phyloP scores from a whole-genome alignment of 176 grass and related monocot genomes.

The Cenchrus purpureus region DNA sequence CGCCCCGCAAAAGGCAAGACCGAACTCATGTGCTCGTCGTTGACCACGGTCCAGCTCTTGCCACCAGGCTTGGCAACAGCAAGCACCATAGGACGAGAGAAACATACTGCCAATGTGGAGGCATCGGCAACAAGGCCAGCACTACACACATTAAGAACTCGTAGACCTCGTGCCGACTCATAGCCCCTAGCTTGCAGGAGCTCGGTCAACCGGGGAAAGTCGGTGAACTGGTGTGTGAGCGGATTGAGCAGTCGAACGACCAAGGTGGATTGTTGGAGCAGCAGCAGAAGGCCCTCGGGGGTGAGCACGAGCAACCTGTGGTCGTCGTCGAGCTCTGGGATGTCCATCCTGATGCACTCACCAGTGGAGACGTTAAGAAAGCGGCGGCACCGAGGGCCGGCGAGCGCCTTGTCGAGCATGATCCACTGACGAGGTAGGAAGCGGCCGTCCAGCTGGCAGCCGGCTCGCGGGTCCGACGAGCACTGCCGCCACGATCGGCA shows the following conservation, averaged over 20 bases:
- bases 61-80: background rate
- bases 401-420: too few relatives aligned
- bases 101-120: background rate
- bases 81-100: background rate
- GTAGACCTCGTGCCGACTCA: too few relatives aligned
- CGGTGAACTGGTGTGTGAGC: conserved; percentile 13
- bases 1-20: background rate
- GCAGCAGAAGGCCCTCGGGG: background rate
- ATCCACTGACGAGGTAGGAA: background rate
- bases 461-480: background rate
- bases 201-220: background rate
- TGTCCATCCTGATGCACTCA: too few relatives aligned
- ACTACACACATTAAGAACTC: too few relatives aligned
- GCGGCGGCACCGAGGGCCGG: too few relatives aligned
- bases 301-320: background rate
- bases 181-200: background rate
- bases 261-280: background rate
- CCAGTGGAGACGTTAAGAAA: too few relatives aligned
- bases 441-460: background rate
- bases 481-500: background rate
- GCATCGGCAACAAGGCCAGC: background rate
- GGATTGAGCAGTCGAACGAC: background rate
- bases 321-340: too few relatives aligned
- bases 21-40: fast-evolving
- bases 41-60: background rate